Evolutionary conservation across 2,329 filamentous ascomycete species (phyloP).

Genomic region (Microcyclosporella mali): DNA sequence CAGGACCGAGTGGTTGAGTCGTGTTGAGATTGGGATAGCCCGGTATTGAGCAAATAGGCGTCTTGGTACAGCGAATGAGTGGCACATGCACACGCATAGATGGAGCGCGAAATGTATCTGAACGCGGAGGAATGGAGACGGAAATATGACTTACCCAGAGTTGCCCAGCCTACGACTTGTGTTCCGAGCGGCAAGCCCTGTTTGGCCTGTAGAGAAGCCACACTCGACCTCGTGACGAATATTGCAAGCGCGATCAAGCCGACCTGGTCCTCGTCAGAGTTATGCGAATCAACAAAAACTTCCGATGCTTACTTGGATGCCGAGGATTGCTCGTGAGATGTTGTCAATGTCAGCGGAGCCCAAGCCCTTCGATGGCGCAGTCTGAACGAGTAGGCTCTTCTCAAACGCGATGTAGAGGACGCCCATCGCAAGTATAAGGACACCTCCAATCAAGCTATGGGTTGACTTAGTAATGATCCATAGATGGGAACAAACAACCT

Average conservation of each 20-base stretch:
- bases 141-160: conserved; percentile 52
- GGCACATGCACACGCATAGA: too few species aligned
- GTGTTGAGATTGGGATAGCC: too few species aligned
- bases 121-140: background rate
- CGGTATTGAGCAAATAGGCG: too few species aligned
- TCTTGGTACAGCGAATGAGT: too few species aligned
- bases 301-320: conserved; percentile 47
- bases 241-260: conserved; percentile 76
- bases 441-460: conserved; percentile 63
- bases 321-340: conserved; percentile 56
- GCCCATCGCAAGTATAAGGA: conserved; percentile 70
- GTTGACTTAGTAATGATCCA: conserved; percentile 1
- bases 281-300: conserved; percentile 34
- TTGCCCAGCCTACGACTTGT: conserved; percentile 76
- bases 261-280: conserved; percentile 41
- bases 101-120: background rate
- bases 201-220: conserved; percentile 77
- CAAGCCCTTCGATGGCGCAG: conserved; percentile 30
- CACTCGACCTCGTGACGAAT: conserved; percentile 78
- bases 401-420: conserved; percentile 75
- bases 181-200: conserved; percentile 80
- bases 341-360: conserved; percentile 34
- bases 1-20: too few species aligned
- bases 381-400: conserved; percentile 49
- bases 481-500: conserved; percentile 30